Evolutionary conservation across 192 early-diverging fungal species (phyloP).

Genomic region (Oehlia diaphana): DNA sequence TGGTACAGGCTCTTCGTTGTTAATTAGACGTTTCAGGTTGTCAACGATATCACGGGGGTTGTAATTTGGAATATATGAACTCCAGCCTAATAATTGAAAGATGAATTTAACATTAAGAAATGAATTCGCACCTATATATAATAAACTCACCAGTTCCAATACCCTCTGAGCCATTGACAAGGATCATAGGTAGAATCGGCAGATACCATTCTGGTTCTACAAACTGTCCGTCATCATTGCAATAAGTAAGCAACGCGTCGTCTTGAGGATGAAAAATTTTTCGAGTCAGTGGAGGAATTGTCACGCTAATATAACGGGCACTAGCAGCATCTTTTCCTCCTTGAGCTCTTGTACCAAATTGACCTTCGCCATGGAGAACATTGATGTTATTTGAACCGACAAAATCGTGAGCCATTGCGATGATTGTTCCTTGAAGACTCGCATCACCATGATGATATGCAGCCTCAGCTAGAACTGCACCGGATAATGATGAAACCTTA

Average conservation of each 20-base stretch:
- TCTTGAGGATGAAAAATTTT: conserved; percentile 79
- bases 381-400: conserved; percentile 96
- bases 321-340: conserved; percentile 95
- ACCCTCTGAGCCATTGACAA: conserved; percentile 92
- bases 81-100: conserved; percentile 53
- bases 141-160: conserved; percentile 66
- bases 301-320: conserved; percentile 95
- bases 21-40: conserved; percentile 82
- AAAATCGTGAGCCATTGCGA: conserved; percentile 92
- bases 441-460: conserved; percentile 96
- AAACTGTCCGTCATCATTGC: conserved; percentile 84
- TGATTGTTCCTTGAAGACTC: conserved; percentile 80
- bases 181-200: conserved; percentile 91
- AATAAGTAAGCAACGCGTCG: conserved; percentile 78
- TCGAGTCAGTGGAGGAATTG: conserved; percentile 69
- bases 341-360: conserved; percentile 89
- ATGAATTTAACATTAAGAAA: conserved; percentile 33
- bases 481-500: conserved; percentile 79
- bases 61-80: conserved; percentile 78
- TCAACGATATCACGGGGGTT: conserved; percentile 88
- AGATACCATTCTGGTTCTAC: conserved; percentile 96
- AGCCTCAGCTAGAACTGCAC: conserved; percentile 86
- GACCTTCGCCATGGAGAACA: conserved; percentile 79
- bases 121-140: too few species aligned
- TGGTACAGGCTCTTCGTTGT: conserved; percentile 61